Evolutionary conservation across 2,329 filamentous ascomycete genomes (phyloP), one percentile per base, ranked within the genome.

Genomic region (Stagonosporopsis chrysanthemi): DNA sequence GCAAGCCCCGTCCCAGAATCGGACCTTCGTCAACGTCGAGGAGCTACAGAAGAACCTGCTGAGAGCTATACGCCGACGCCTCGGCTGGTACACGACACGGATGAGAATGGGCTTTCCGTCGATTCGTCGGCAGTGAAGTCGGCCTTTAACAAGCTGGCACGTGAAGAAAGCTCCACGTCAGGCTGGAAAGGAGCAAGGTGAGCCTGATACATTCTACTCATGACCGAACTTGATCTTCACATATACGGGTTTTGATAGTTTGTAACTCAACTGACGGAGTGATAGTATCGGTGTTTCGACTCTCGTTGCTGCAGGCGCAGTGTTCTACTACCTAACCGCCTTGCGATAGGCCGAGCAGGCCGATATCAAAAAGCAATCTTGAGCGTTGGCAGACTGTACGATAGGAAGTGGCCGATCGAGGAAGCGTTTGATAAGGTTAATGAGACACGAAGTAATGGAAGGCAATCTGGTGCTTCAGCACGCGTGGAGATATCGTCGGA

Each of bases 161-260:
- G 38, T 26, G 53, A 55, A n/a, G 44, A 62, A n/a, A 54, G 46
- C 33, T 38, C 56, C 39, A 7, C 62, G 11, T 55, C 54, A n/a
- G 45, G 60, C 33, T 56, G 60, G 48, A 68, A 68, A 61, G 60
- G 62, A 56, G 65, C 63, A 23, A 66, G 66, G 69, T 70, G 57
- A 69, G 38, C 31, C 14, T 12, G 14, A n/a, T 4, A 36, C 12
- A 2, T n/a, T 33, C 12, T n/a, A 15, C 7, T 14, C 31, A 7
- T 33, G 31, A n/a, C 5, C 4, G 31, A 6, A 7, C 14, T n/a
- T 4, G 14, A 15, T 33, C 31, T n/a, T 4, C 14, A 33, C 7
- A 33, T 4, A 15, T n/a, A 14, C 39, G 23, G 29, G 3, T 6
- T 4, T 8, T 26, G 29, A 12, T 31, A 31, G 11, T 31, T 12